phyloP scores from a whole-genome alignment of 2,329 filamentous ascomycete species.

The Hypoxylon sp. region DNA sequence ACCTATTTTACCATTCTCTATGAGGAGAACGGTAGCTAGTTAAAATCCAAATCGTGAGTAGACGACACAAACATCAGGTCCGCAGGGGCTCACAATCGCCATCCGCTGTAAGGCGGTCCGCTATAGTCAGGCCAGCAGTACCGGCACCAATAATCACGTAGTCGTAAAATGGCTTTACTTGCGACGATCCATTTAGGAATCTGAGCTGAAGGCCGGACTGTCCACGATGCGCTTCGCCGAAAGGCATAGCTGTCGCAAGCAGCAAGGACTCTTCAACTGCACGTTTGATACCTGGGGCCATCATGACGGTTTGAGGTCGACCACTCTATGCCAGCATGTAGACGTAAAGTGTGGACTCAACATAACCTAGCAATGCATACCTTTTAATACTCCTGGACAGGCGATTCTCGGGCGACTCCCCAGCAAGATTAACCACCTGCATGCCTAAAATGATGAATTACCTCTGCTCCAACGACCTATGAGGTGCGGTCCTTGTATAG shows the following conservation, averaged over 20 bases:
- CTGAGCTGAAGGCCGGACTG: constrained; percentile 20
- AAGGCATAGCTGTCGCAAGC: constrained; percentile 18
- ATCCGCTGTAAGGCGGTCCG: constrained; percentile 47
- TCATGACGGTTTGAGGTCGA: constrained; percentile 2
- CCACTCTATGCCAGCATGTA: not conserved
- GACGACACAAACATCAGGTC: not conserved
- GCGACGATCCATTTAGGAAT: constrained; percentile 28
- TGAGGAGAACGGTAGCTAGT: constrained; percentile 45
- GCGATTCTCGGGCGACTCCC: not conserved
- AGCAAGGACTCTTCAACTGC: constrained; percentile 17
- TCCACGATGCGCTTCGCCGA: constrained; percentile 19
- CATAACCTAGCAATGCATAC: not conserved
- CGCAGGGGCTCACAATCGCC: constrained; percentile 42
- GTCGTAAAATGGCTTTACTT: constrained; percentile 42
- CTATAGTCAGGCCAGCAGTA: constrained; percentile 46
- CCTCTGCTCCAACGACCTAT: constrained; percentile 5
- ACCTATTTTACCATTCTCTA: constrained; percentile 48
- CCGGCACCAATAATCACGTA: constrained; percentile 48
- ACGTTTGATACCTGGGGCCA: constrained; percentile 19
- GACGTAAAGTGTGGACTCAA: not conserved
- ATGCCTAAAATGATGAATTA: too few relatives aligned
- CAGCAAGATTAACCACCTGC: too few relatives aligned
- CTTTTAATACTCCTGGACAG: constrained; percentile 20
- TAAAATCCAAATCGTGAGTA: constrained; percentile 13
- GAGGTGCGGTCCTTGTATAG: constrained; percentile 16